Evolutionary conservation across 2,329 filamentous ascomycete genomes (phyloP).

Genomic region (Leptodontidium sp.): DNA sequence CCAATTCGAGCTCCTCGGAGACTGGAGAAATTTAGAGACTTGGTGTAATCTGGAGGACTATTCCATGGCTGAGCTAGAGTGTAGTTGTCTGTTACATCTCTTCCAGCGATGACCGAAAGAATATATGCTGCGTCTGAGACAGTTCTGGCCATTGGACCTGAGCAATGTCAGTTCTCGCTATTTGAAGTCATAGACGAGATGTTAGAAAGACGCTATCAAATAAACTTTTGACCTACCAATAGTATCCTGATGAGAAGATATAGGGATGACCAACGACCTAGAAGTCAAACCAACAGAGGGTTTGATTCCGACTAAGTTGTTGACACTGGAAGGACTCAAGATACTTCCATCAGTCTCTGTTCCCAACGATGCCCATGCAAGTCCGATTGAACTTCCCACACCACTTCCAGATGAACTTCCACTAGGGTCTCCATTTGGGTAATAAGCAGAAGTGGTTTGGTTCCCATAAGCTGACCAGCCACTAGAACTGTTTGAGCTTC

Average conservation of each 20-base stretch:
- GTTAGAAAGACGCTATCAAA: background rate
- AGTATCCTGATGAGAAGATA: slow-evolving; percentile 70
- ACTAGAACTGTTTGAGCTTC: slow-evolving; percentile 63
- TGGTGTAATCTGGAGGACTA: slow-evolving; percentile 65
- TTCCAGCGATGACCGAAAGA: slow-evolving; percentile 69
- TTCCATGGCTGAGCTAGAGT: slow-evolving; percentile 66
- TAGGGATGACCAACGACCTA: slow-evolving; percentile 69
- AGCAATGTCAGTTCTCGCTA: slow-evolving; percentile 45
- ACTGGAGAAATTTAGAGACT: slow-evolving; percentile 60
- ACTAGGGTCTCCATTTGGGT: slow-evolving; percentile 65
- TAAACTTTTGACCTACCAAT: slow-evolving; percentile 61
- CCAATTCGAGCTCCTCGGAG: slow-evolving; percentile 68
- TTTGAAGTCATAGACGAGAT: background rate
- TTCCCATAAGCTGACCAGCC: slow-evolving; percentile 73
- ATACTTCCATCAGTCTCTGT: slow-evolving; percentile 73
- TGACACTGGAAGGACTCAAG: slow-evolving; percentile 59
- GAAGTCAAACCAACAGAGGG: slow-evolving; percentile 72
- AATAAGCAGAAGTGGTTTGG: slow-evolving; percentile 68
- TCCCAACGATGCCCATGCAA: slow-evolving; percentile 66
- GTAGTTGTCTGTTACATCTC: slow-evolving; percentile 68
- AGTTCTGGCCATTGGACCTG: slow-evolving; percentile 68
- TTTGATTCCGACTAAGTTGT: slow-evolving; percentile 73
- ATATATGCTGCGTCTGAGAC: slow-evolving; percentile 71
- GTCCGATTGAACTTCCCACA: slow-evolving; percentile 65
- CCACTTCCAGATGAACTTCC: slow-evolving; percentile 70